Evolutionary conservation across 345 rosid species (phyloP).

Genomic region (Anastatica hierochuntica): DNA sequence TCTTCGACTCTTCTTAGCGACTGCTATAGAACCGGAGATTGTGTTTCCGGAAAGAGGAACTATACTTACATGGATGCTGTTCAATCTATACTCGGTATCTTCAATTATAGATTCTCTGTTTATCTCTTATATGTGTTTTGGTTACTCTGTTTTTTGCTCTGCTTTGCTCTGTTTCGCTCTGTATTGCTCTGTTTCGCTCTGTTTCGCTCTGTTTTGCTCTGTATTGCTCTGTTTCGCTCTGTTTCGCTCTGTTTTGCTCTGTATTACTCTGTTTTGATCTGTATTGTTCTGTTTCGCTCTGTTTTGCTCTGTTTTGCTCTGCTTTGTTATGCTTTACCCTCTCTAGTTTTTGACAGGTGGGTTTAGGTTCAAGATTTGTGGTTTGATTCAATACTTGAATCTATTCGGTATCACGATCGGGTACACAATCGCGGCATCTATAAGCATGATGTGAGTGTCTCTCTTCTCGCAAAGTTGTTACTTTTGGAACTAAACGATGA

Average conservation of each 20-base stretch:
- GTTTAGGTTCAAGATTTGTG: slow-evolving; percentile 51
- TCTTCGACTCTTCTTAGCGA: slow-evolving; percentile 58
- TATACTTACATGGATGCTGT: slow-evolving; percentile 76
- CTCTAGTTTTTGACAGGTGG: slow-evolving; percentile 53
- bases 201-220: too few relatives aligned
- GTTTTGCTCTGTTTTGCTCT: neutral
- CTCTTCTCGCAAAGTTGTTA: neutral
- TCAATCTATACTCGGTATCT: slow-evolving; percentile 58
- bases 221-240: too few relatives aligned
- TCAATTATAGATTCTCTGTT: neutral
- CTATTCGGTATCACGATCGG: slow-evolving; percentile 62
- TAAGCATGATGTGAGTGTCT: slow-evolving; percentile 62
- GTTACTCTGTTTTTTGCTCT: neutral
- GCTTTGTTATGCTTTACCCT: too few relatives aligned
- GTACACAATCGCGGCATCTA: slow-evolving; percentile 69
- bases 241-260: neutral
- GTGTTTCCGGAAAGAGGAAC: slow-evolving; percentile 54
- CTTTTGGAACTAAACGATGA: neutral
- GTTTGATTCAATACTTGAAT: slow-evolving; percentile 51
- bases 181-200: too few relatives aligned
- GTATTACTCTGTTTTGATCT: neutral
- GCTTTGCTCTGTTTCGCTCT: too few relatives aligned
- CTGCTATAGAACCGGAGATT: slow-evolving; percentile 60
- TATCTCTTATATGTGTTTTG: neutral
- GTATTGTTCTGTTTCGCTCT: neutral